These are phyloP conservation scores for Myriosclerotinia curreyana DNA, from an alignment of 2,329 filamentous ascomycete genomes.

Conservation along the genomic window DNA sequence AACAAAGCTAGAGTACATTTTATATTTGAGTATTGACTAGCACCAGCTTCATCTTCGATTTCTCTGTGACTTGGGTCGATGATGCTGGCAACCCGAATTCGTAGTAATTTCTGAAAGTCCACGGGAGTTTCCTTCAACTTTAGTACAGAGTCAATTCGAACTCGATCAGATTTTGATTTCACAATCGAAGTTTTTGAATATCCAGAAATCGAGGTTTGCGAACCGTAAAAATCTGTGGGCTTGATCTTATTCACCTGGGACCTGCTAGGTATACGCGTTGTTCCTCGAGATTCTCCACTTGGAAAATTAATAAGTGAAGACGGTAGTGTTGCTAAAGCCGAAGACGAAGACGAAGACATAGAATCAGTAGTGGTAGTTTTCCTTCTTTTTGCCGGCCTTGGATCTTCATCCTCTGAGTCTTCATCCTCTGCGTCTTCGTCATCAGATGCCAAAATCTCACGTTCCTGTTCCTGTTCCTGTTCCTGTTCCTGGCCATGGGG, in stretches of 20 bases:
- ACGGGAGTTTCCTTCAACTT: conserved; percentile 23
- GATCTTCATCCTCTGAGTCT: conserved; percentile 33
- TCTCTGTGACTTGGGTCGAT: conserved; percentile 8
- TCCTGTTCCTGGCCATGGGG: conserved; percentile 10
- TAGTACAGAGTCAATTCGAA: conserved; percentile 13
- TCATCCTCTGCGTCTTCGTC: conserved; percentile 34
- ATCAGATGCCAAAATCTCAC: conserved; percentile 22
- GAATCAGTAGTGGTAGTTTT: conserved; percentile 19
- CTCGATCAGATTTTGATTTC: background rate
- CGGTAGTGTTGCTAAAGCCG: conserved; percentile 2
- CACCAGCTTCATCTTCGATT: conserved; percentile 5
- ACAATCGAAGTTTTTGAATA: background rate
- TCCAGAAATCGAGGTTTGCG: background rate
- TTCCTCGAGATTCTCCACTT: conserved; percentile 24
- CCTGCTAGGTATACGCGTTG: conserved; percentile 18
- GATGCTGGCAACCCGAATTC: conserved; percentile 30
- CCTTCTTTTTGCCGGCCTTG: conserved; percentile 32
- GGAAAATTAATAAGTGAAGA: conserved; percentile 25
- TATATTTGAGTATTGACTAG: conserved; percentile 26
- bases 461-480: conserved; percentile 14
- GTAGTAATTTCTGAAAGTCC: conserved; percentile 30
- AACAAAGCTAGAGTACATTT: conserved; percentile 29
- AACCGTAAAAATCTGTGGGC: conserved; percentile 29
- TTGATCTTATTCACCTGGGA: conserved; percentile 23
- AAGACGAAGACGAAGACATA: background rate